Evolutionary conservation across 495 filamentous ascomycete genomes (phyloP).

Genomic region (Penicillium subrubescens): DNA sequence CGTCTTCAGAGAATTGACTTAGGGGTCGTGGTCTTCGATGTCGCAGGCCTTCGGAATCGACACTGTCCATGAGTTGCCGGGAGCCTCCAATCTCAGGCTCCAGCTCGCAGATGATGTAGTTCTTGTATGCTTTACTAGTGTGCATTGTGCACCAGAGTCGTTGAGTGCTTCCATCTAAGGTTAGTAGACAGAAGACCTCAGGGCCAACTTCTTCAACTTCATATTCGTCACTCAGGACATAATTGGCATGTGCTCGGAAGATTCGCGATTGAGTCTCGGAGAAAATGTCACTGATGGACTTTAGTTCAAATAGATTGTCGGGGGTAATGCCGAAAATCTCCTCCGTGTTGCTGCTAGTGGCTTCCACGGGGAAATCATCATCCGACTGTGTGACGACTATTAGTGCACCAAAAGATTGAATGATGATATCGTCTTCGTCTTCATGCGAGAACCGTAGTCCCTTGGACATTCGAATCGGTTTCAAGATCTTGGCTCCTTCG

Average conservation of each 20-base stretch:
- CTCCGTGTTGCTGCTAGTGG: conserved; percentile 81
- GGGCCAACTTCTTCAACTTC: conserved; percentile 71
- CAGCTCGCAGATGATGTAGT: conserved; percentile 81
- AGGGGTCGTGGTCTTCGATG: neutral
- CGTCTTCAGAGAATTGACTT: neutral
- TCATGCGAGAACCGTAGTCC: conserved; percentile 10
- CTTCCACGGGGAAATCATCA: conserved; percentile 63
- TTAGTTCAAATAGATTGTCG: conserved; percentile 70
- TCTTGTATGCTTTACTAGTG: conserved; percentile 57
- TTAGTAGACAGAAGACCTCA: conserved; percentile 74
- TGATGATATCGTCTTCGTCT: conserved; percentile 40
- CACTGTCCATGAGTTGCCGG: neutral
- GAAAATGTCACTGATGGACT: conserved; percentile 73
- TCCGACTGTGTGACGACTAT: conserved; percentile 65
- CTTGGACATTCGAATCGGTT: neutral
- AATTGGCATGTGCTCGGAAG: conserved; percentile 75
- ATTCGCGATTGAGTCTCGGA: conserved; percentile 72
- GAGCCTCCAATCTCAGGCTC: conserved; percentile 58
- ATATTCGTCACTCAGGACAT: conserved; percentile 65
- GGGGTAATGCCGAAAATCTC: conserved; percentile 75
- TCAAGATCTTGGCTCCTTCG: conserved; percentile 15
- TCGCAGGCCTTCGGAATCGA: neutral
- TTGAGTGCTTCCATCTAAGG: conserved; percentile 45
- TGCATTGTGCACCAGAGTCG: conserved; percentile 90
- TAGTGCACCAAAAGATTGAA: conserved; percentile 77